Evolutionary conservation across 306 rosid genomes (phyloP), one percentile per base, ranked within the genome.

Genomic region (Neltuma alba): DNA sequence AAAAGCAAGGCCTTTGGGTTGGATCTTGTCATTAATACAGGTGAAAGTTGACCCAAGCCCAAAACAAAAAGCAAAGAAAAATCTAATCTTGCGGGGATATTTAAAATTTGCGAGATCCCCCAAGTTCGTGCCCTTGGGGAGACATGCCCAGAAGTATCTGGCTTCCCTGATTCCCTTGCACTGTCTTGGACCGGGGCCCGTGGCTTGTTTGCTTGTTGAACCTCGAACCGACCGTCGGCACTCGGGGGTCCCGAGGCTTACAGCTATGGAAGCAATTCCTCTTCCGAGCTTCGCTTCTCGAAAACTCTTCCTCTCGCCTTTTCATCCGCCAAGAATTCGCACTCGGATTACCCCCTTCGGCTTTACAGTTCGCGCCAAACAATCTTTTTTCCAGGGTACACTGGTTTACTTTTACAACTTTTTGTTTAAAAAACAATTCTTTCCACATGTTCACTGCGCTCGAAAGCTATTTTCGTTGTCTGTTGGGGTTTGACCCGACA

Each of bases 381-480:
- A 70, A 34, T 78, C 86, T 57, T 86, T 80, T 73, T 87, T 83
- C 82, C 95, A 83, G 82, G 93, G 95, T 90, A 77, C 73, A 9
- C 14, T 21, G 8, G 0, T 23, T 54, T 18, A 48, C 48, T 8
- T 57, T 52, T 74, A 8, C 3, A n/a, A 62, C 7, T 6, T 65
- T 79, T 63, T 30, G 9, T 0, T 44, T 44, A 10, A 41, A 41
- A 41, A 40, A 9, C 8, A 31, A 9, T 16, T 25, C 8, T 47
- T 27, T 15, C 31, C 44, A 9, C 61, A 34, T 6, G 16, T 42
- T 72, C 4, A 30, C 40, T 42, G 72, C 34, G 11, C 33, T 30
- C 10, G 4, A 20, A 25, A 18, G 18, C 33, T 52, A 58, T 77
- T 76, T 58, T 9, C 34, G 20, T 68, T 14, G 10, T 42, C 18